Base-by-base conservation (phyloP, 140 eudicot species). In the Senecio squalidus region DNA sequence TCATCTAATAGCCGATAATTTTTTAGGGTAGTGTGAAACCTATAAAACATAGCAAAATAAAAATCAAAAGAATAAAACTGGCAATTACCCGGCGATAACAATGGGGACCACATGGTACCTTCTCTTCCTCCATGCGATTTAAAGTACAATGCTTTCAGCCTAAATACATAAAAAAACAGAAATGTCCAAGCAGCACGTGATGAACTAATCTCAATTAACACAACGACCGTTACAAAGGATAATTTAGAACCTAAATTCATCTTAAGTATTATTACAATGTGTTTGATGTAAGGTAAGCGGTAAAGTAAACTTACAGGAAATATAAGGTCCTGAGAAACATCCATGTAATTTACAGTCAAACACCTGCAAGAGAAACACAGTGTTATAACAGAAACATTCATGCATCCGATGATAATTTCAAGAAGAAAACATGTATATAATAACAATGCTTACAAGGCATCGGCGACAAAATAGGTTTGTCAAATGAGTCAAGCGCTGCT, bases 321-420 rank as follows among this genome's bases (percentile, higher is more conserved):
- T 68, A 84, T 70, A 50, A 93, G 94, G 60, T 93, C 99, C 78
- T 88, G 95, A 11, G 96, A 93, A n/a, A 61, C 99, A 93, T 64
- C 99, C 99, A 78, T 93, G 99, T 56, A 93, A 64, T 77, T 80
- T 88, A 75, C 99, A 93, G 67, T 93, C 99, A 78, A 93, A 93
- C 51, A 93, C 95, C 99, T 93, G 85, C 59, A 58, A 77, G 58
- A 26, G 26, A 23, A 55, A 54, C 50, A 28, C 39, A 52, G 5
- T 64, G 26, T 4, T 48, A 57, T 30, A 60, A 52, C 58, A 13
- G 47, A 51, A 52, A 29, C 60, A 65, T 21, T 10, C 13, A 1
- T 24, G 61, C 4, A 20, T 46, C 20, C 22, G 45, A 21, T 27
- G 55, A 46, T 54, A 34, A 60, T 40, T 9, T 29, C 56, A 55